Base-by-base conservation (phyloP, 345 rosid species). In the Camelina sativa region DNA sequence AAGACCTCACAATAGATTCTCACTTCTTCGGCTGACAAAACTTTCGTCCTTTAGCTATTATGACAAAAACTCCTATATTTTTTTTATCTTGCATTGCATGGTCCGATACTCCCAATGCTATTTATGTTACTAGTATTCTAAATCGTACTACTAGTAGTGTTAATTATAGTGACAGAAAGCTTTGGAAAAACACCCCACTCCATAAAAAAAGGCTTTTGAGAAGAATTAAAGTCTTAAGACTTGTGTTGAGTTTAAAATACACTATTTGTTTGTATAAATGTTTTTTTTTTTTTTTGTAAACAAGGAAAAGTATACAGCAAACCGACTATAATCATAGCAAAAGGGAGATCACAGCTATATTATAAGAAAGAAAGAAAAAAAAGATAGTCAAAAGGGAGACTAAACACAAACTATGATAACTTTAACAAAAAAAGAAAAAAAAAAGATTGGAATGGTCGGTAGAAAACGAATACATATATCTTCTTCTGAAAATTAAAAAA, bases 381-480 rank as follows among this genome's bases (percentile, higher is more conserved):
- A 5, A 4, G 46, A 38, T 38, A 41, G 52, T 11, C 4, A 22
- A 73, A 72, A 43, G 35, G 2, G 32, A 53, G 40, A 73, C 11
- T 20, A 28, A 28, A 65, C 43, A 56, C 52, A 57, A 66, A 58
- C 12, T 66, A n/a, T 20, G 22, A 57, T 34, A 28, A 28, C 30
- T 28, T 28, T 4, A 28, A 28, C 5, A 15, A 44, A 64, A 55
- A 22, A 41, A 9, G 13, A 73, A 48, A 46, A 68, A 28, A 10
- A 40, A 59, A 51, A 16, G 30, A 46, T 59, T 0, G 16, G 17
- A 66, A 50, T 67, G 80, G 80, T 76, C 71, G 75, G 80, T 55
- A 8, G 70, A 54, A 54, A 76, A 62, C 7, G 32, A 60, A 41
- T 28, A 51, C 19, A 55, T 25, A 25, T 28, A 15, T 55, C 7